Percentiles rank a stretch among this genome's conserved stretches.
Conservation (phyloP, 2,329 filamentous ascomycete species). For the Talaromyces atroroseus region DNA sequence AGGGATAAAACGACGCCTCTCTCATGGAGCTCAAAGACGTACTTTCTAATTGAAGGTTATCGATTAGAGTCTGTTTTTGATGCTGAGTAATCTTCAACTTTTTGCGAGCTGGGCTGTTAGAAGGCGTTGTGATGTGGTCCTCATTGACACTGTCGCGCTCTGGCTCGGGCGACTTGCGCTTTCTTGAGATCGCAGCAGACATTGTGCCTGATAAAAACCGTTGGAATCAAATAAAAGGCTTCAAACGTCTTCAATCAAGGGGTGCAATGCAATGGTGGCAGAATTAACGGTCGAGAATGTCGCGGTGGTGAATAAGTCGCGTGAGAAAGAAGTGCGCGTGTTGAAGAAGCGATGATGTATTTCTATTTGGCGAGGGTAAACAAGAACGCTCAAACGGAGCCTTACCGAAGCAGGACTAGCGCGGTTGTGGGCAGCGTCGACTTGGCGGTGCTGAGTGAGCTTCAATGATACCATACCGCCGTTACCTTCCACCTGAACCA, state of each 20-base stretch:
- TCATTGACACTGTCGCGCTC: slow-evolving; percentile 39
- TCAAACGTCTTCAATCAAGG: neutral
- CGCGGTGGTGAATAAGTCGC: neutral
- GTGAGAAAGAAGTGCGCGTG: neutral
- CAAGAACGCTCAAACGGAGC: neutral
- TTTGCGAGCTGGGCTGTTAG: slow-evolving; percentile 59
- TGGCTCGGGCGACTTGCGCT: slow-evolving; percentile 36
- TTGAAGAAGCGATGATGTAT: slow-evolving; percentile 5
- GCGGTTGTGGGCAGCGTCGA: neutral
- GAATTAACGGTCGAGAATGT: neutral
- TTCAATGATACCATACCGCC: slow-evolving; percentile 3
- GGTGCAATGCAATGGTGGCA: neutral
- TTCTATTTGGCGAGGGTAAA: slow-evolving; percentile 3
- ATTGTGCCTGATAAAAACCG: slow-evolving; percentile 22
- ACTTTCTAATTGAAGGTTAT: slow-evolving; percentile 88
- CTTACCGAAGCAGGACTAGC: slow-evolving; percentile 1
- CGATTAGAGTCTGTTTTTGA: slow-evolving; percentile 81
- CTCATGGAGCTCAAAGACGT: slow-evolving; percentile 29
- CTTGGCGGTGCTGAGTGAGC: slow-evolving; percentile 2
- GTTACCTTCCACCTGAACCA: neutral
- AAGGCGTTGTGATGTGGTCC: slow-evolving; percentile 41
- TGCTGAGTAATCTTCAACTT: slow-evolving; percentile 57
- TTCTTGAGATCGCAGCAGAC: slow-evolving; percentile 29
- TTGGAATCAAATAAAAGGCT: neutral
- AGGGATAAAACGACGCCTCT: slow-evolving; percentile 14